Evolutionary conservation across 2,329 filamentous ascomycete genomes (phyloP), one percentile per base, ranked within the genome.

Genomic region (Trichoderma koningiopsis): DNA sequence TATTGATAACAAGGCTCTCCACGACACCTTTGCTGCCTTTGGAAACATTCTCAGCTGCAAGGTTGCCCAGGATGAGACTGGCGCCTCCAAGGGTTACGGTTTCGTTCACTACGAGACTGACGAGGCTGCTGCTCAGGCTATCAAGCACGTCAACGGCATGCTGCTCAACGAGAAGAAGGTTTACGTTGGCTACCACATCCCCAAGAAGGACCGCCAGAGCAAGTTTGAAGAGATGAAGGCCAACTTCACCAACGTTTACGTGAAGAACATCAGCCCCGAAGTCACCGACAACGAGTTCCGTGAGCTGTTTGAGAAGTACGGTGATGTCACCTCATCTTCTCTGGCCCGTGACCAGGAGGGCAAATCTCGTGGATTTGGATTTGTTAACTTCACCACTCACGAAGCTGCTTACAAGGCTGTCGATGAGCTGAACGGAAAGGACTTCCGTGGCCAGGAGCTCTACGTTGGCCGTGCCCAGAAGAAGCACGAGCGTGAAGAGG

Each of bases 201-300:
- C 96, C 81, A 98, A 98, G 92, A 98, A 98, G 89, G 96, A 99
- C 80, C 95, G 96, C 77, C 96, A 98, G 89, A 97, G 93, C 93
- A 99, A 99, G 86, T 98, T 98, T 77, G 96, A 99, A 86, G 96
- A 99, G 88, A 99, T 99, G 95, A 99, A 99, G 91, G 96, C 96
- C 83, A 99, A 99, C 88, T 99, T 96, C 88, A 99, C 96, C 86
- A 99, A 99, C 83, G 91, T 99, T 83, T 99, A 99, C 85, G 93
- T 99, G 86, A 99, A 99, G 91, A 99, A 99, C 86, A 91, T 99
- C 76, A 89, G 90, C 77, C 78, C 84, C 43, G 95, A 97, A 60
- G 92, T 91, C 73, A 91, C 89, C 70, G 96, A 99, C 72, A 94
- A 98, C 10, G 92, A 98, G 80, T 98, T 99, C 89, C 93, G 94